Evolutionary conservation across 129 eudicot species (phyloP), one percentile per base, ranked within the genome.

Genomic region (Flaveria trinervia): DNA sequence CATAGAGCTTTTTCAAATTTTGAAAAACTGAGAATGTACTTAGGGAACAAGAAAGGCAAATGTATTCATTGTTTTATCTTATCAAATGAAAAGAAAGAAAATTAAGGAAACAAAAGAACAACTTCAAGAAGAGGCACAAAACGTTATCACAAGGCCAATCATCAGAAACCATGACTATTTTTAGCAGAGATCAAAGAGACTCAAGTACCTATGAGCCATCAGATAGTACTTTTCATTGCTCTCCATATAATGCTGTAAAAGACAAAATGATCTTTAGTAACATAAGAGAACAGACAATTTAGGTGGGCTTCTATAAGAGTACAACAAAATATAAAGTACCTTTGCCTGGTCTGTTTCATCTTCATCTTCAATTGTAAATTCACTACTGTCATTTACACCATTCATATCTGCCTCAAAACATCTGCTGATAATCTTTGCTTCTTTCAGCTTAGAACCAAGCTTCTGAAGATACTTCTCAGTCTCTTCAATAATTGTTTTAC

Each of bases 301-400:
- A 25, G 52, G 60, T 52, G 15, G 73, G 44, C 64, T 76, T 51
- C 43, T 54, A 56, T 4, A 65, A 41, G 68, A 46, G 23, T 80
- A 41, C 57, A 68, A 61, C 17, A 66, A 51, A 48, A 48, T 28
- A 68, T 15, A 36, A 45, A 18, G 74, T 70, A 87, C 98, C 98
- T 94, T 89, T 2, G 98, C 98, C 87, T 94, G 98, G 77, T 94
- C 98, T 60, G 88, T 86, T 83, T 91, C 98, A 73, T 93, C 98
- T 81, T 88, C 98, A 77, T 89, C 82, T 69, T 89, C 98, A 62
- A 80, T 75, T 74, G 74, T 49, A 78, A 87, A 70, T 17, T 89
- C 93, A 83, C 74, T 84, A 66, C 85, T 84, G 39, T 90, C 98
- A 83, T 66, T 46, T 45, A 72, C 39, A 55, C 84, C 88, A 76